Base-by-base conservation (phyloP, 768 basidiomycete species). In the Clitopilus passeckerianus region DNA sequence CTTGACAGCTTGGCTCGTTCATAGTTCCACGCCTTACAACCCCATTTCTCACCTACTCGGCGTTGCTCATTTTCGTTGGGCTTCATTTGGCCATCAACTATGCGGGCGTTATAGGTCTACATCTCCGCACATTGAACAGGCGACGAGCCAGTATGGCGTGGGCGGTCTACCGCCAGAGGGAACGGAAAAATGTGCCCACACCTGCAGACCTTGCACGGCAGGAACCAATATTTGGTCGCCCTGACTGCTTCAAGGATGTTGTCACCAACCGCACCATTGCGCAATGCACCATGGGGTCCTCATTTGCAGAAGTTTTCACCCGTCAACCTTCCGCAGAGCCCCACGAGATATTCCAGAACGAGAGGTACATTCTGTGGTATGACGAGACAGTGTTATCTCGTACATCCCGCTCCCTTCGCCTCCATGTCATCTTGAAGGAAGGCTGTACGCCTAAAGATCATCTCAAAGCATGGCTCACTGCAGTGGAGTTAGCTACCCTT, bases 41-140 rank as follows among this genome's bases (percentile, higher is more conserved):
- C 0, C 69, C 75, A 1, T 67, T 67, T 33, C 64, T 76, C 27
- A 89, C 83, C 1, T 86, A 85, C 61, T 69, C 74, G 1, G 72
- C 77, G 1, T 75, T 89, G 2, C 74, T 83, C 57, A 10, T 77
- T 20, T 76, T 89, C 18, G 74, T 87, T 23, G 73, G 70, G 2
- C 73, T 79, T 0, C 88, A 90, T 63, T 74, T 89, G 7, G 57
- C 70, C 15, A 74, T 83, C 50, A 89, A 90, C 64, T 87, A 85
- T 63, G 60, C 80, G 15, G 87, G 81, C 12, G 84, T 90, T 14
- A 79, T 81, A 9, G 81, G 80, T 0, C 75, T 90, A 20, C 76
- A 77, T 8, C 71, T 89, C 34, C 80, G 81, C 27, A 74, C 84
- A 0, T 74, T 88, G 23, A 89, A 87, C 61, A 77, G 80, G 24